Conservation (phyloP, 75 land plant genomes). For the Chamaecyparis obtusa region DNA sequence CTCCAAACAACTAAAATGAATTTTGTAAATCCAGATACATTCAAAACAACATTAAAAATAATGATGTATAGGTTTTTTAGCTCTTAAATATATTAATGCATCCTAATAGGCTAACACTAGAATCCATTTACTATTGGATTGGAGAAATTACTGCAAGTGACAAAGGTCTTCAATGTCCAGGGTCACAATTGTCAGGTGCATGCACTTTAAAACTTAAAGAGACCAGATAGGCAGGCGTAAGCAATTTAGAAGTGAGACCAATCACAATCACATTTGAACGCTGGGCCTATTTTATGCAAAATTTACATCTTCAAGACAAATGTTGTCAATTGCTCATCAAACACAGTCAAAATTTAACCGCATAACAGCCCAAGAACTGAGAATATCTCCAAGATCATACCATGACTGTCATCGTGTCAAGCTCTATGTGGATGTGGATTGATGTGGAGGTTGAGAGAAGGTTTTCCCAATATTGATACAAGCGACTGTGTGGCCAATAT, state of each 20-base stretch:
- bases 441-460: background rate
- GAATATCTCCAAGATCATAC: background rate
- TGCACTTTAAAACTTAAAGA: background rate
- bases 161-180: background rate
- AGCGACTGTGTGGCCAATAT: background rate
- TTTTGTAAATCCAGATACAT: background rate
- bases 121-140: background rate
- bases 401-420: background rate
- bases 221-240: background rate
- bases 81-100: background rate
- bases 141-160: background rate
- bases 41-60: background rate
- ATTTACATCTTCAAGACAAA: background rate
- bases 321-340: background rate
- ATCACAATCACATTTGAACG: background rate
- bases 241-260: background rate
- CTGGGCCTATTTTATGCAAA: background rate
- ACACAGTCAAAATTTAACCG: background rate
- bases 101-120: background rate
- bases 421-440: slow-evolving; percentile 4
- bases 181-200: background rate
- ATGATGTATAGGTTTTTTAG: background rate
- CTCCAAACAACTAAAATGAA: background rate
- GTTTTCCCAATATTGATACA: background rate
- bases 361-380: background rate